Conservation (phyloP, 1,284 basidiomycete genomes). For the Rhodotorula sp. region DNA sequence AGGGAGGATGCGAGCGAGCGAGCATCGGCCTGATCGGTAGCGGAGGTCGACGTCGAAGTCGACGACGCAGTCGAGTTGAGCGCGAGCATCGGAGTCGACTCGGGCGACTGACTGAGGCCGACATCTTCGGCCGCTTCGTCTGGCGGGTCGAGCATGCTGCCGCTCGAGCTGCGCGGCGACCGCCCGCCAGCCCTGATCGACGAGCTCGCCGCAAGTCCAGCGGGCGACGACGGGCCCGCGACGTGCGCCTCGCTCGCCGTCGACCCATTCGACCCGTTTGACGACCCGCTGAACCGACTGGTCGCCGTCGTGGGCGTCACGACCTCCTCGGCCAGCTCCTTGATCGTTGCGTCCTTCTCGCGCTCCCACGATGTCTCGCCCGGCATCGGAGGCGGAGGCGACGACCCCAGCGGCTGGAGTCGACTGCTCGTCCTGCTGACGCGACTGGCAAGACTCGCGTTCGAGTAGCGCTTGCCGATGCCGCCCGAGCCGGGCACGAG, state of each 20-base stretch:
- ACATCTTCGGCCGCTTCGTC: conserved; percentile 31
- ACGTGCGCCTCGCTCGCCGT: conserved; percentile 22
- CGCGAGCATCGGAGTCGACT: conserved; percentile 14
- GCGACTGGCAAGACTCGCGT: conserved; percentile 23
- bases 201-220: conserved; percentile 52
- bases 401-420: background rate
- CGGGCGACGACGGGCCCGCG: conserved; percentile 6
- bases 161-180: conserved; percentile 22
- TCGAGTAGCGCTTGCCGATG: conserved; percentile 13
- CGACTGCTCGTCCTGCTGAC: conserved; percentile 9
- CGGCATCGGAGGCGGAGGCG: background rate
- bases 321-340: background rate
- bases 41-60: conserved; percentile 7
- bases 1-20: conserved; percentile 24
- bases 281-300: conserved; percentile 68
- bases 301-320: conserved; percentile 30
- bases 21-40: conserved; percentile 15
- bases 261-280: conserved; percentile 57
- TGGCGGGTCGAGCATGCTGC: conserved; percentile 23
- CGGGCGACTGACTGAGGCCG: conserved; percentile 9
- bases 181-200: background rate
- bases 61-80: conserved; percentile 7
- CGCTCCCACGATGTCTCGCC: conserved; percentile 38
- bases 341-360: background rate
- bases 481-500: conserved; percentile 9